Evolutionary conservation across 805 yeast species (phyloP).

Genomic region (Yarrowia keelungensis): DNA sequence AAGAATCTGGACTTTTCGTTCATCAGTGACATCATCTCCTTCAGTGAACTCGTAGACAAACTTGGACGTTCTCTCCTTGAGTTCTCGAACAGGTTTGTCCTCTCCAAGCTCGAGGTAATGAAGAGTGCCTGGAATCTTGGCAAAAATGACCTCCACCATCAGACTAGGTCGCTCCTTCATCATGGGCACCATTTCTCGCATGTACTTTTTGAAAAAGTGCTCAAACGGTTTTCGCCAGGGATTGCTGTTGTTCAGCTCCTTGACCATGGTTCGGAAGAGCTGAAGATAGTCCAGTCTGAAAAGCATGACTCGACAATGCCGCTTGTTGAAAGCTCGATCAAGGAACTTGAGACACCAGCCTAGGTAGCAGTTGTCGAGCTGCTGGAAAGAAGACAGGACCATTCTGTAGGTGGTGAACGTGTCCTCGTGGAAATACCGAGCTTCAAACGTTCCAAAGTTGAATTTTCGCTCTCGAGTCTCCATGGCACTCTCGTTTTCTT

Average conservation of each 20-base stretch:
- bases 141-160: slow-evolving; percentile 71
- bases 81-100: slow-evolving; percentile 49
- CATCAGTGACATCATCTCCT: slow-evolving; percentile 49
- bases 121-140: slow-evolving; percentile 55
- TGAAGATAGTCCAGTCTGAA: slow-evolving; percentile 78
- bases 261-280: slow-evolving; percentile 59
- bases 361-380: slow-evolving; percentile 8
- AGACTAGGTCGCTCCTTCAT: slow-evolving; percentile 60
- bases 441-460: slow-evolving; percentile 55
- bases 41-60: slow-evolving; percentile 46
- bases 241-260: slow-evolving; percentile 55
- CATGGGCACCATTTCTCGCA: slow-evolving; percentile 62
- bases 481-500: slow-evolving; percentile 48
- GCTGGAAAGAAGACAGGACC: slow-evolving; percentile 8
- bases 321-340: slow-evolving; percentile 46
- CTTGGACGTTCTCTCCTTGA: slow-evolving; percentile 41
- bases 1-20: slow-evolving; percentile 59
- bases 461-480: slow-evolving; percentile 57
- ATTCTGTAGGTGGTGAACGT: slow-evolving; percentile 56
- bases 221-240: slow-evolving; percentile 65
- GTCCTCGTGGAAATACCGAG: slow-evolving; percentile 60
- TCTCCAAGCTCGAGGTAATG: slow-evolving; percentile 70
- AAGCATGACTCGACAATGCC: slow-evolving; percentile 61
- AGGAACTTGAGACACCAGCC: slow-evolving; percentile 35
- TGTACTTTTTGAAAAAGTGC: slow-evolving; percentile 68